Percentiles rank a stretch among this genome's conserved stretches.
These are phyloP conservation scores for Aspergillus sp. DNA, from an alignment of 2,329 filamentous ascomycete genomes.

Conservation along the genomic window DNA sequence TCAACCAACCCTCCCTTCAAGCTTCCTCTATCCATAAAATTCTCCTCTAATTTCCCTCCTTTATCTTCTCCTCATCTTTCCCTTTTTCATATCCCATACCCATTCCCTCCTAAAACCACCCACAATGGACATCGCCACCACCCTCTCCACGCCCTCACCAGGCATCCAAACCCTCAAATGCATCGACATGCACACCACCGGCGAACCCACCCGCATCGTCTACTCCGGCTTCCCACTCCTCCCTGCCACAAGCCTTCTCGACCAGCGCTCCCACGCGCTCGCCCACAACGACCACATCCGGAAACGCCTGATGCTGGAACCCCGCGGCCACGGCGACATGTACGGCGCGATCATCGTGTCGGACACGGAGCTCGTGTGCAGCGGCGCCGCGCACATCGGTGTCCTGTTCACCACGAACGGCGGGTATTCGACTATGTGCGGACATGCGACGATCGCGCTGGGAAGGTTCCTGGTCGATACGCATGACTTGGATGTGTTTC, in stretches of 20 bases:
- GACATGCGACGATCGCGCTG: slow-evolving; percentile 53
- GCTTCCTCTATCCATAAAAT: too few relatives aligned
- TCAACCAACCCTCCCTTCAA: too few relatives aligned
- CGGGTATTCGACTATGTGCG: slow-evolving; percentile 53
- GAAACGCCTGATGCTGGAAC: slow-evolving; percentile 46
- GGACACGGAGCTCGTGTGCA: slow-evolving; percentile 42
- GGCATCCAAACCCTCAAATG: slow-evolving; percentile 24
- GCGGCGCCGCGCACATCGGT: slow-evolving; percentile 48
- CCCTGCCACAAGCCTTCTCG: slow-evolving; percentile 38
- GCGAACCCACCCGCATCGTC: slow-evolving; percentile 51
- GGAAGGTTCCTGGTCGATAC: slow-evolving; percentile 46
- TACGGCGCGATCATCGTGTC: slow-evolving; percentile 50
- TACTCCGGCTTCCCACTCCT: slow-evolving; percentile 41
- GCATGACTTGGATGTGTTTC: slow-evolving; percentile 41
- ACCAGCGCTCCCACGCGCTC: slow-evolving; percentile 41
- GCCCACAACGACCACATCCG: slow-evolving; percentile 43
- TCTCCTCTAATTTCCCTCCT: too few relatives aligned
- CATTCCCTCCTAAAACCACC: background rate
- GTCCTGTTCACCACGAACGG: slow-evolving; percentile 51
- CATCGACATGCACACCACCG: slow-evolving; percentile 51
- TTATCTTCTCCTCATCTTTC: too few relatives aligned
- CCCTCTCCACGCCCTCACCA: background rate
- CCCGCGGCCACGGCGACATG: slow-evolving; percentile 53
- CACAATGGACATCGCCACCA: slow-evolving; percentile 19
- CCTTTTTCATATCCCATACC: too few relatives aligned